Evolutionary conservation across 2,329 filamentous ascomycete species (phyloP).

Genomic region (Chaetomium olivaceum): DNA sequence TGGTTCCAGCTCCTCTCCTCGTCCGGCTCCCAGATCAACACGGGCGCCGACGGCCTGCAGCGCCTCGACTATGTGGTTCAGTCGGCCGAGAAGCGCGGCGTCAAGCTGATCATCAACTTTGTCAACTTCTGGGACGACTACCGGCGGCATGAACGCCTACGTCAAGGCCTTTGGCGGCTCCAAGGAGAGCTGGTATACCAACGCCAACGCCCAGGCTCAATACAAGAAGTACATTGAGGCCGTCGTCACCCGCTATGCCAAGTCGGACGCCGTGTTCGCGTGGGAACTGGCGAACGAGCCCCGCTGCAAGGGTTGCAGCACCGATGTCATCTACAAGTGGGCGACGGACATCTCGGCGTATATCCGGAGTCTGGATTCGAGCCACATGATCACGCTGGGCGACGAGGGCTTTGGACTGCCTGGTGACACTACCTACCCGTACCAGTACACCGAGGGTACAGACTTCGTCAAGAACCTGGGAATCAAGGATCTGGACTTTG

Average conservation of each 20-base stretch:
- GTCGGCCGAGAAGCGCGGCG: constrained; percentile 57
- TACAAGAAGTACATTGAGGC: constrained; percentile 52
- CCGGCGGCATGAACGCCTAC: constrained; percentile 62
- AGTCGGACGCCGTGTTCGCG: constrained; percentile 50
- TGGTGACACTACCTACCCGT: constrained; percentile 32
- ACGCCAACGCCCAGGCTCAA: constrained; percentile 48
- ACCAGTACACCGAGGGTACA: constrained; percentile 31
- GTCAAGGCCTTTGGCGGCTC: constrained; percentile 54
- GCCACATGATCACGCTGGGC: constrained; percentile 63
- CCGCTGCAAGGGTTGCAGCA: constrained; percentile 60
- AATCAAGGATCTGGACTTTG: constrained; percentile 48
- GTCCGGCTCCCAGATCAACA: constrained; percentile 60
- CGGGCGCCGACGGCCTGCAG: constrained; percentile 61
- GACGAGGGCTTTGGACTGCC: constrained; percentile 49
- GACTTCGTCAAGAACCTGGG: constrained; percentile 42
- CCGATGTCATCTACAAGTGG: constrained; percentile 60
- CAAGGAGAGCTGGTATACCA: constrained; percentile 56
- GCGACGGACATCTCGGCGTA: constrained; percentile 57
- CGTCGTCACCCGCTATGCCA: constrained; percentile 49
- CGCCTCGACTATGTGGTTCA: constrained; percentile 65
- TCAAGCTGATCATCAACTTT: constrained; percentile 66
- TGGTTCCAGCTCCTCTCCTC: constrained; percentile 58
- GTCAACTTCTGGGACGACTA: constrained; percentile 72
- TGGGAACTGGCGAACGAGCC: constrained; percentile 59
- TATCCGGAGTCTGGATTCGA: constrained; percentile 60